These are phyloP conservation scores for Aegilops bicornis DNA, from an alignment of 176 grass and related monocot genomes.

Conservation along the genomic window DNA sequence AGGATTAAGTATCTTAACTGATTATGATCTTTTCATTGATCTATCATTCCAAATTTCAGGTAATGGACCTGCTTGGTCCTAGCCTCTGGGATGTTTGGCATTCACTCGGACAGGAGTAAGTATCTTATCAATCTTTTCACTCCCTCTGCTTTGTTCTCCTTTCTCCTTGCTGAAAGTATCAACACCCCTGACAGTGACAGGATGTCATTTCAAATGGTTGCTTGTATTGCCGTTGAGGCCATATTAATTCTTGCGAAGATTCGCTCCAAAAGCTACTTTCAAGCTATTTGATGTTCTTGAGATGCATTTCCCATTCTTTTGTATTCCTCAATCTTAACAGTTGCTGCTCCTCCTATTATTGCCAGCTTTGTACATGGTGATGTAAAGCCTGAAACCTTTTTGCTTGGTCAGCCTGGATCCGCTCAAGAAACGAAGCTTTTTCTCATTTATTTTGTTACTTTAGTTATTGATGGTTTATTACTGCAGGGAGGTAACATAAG, in stretches of 20 bases:
- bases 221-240: neutral
- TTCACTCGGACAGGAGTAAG: slow-evolving; percentile 63
- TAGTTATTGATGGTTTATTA: no score
- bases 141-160: neutral
- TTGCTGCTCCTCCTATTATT: neutral
- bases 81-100: slow-evolving; percentile 89
- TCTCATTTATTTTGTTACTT: no score
- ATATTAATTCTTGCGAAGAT: neutral
- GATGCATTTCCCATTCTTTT: neutral
- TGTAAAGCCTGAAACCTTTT: no score
- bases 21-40: neutral
- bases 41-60: slow-evolving; percentile 44
- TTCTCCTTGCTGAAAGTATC: neutral
- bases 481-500: no score
- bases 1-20: neutral
- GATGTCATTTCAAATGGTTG: neutral
- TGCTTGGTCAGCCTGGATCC: no score
- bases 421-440: no score
- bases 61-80: slow-evolving; percentile 88
- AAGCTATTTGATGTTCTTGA: neutral
- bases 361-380: slow-evolving; percentile 56
- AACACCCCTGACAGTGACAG: neutral
- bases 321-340: neutral
- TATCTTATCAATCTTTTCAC: slow-evolving; percentile 21
- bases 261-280: neutral